Evolutionary conservation across 371 early-diverging fungal genomes (phyloP).

Genomic region (Apophysomyces variabilis): DNA sequence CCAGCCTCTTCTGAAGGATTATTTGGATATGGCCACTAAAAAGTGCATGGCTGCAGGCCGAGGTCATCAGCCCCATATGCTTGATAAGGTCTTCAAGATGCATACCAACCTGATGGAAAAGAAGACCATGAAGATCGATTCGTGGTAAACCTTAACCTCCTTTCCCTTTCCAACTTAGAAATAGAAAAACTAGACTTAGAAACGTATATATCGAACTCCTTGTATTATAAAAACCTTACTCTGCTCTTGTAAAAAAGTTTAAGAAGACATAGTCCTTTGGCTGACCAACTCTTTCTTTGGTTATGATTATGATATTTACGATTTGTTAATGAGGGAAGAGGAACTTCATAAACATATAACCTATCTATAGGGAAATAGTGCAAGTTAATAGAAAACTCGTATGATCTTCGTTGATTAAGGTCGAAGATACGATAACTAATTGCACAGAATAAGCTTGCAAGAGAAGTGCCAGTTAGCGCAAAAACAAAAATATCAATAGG

Average conservation of each 20-base stretch:
- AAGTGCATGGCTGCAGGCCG: conserved; percentile 54
- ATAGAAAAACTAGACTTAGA: conserved; percentile 7
- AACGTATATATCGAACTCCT: conserved; percentile 2
- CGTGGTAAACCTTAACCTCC: conserved; percentile 41
- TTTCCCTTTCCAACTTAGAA: conserved; percentile 6
- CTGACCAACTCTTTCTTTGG: no score
- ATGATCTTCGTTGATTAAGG: no score
- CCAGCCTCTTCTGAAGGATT: conserved; percentile 51
- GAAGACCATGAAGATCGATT: conserved; percentile 60
- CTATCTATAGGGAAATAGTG: no score
- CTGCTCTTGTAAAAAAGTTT: neutral
- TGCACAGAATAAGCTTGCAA: no score
- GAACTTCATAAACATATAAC: no score
- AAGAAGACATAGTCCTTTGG: no score
- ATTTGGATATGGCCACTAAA: conserved; percentile 55
- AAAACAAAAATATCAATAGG: no score
- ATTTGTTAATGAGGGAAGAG: no score
- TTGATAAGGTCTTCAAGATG: conserved; percentile 63
- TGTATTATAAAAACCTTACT: conserved; percentile 2
- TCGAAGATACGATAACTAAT: no score
- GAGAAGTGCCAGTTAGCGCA: no score
- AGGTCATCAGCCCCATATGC: conserved; percentile 61
- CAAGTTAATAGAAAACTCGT: no score
- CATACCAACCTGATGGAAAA: conserved; percentile 57
- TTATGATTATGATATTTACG: no score